Evolutionary conservation across 371 early-diverging fungal genomes (phyloP).

Genomic region (Rhizopus arrhizus): DNA sequence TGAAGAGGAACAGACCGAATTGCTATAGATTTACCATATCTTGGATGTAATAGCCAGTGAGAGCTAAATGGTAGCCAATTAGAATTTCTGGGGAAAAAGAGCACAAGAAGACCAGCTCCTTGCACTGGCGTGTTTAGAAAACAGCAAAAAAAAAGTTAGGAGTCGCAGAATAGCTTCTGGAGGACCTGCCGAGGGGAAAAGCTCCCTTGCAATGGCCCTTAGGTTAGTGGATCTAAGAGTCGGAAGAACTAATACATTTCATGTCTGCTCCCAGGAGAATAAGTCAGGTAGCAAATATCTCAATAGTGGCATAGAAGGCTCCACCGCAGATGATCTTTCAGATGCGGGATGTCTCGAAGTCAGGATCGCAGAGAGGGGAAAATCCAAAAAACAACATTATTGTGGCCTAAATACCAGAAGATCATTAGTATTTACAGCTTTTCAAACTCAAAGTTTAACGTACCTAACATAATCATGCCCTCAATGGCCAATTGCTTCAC

Average conservation of each 20-base stretch:
- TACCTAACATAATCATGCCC: slow-evolving; percentile 5
- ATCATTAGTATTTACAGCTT: neutral
- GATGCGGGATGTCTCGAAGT: too few species aligned
- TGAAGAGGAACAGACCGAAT: too few species aligned
- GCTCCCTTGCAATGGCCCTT: too few species aligned
- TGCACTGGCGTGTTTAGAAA: too few species aligned
- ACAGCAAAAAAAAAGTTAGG: too few species aligned
- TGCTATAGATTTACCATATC: too few species aligned
- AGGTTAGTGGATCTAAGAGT: neutral
- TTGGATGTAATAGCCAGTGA: too few species aligned
- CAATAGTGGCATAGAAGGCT: neutral
- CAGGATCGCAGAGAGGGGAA: neutral
- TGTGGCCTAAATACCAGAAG: neutral
- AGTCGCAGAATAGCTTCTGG: too few species aligned
- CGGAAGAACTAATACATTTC: slow-evolving; percentile 8
- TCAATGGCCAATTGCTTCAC: slow-evolving; percentile 1
- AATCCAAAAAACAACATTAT: neutral
- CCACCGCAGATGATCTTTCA: neutral
- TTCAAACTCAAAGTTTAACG: neutral
- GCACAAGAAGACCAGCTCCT: too few species aligned
- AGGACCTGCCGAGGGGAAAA: too few species aligned
- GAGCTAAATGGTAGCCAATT: too few species aligned
- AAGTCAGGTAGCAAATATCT: slow-evolving; percentile 6
- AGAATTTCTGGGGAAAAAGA: too few species aligned
- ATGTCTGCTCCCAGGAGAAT: neutral